Evolutionary conservation across 1,284 basidiomycete species (phyloP), one percentile per base, ranked within the genome.

Genomic region (Malassezia caprae): DNA sequence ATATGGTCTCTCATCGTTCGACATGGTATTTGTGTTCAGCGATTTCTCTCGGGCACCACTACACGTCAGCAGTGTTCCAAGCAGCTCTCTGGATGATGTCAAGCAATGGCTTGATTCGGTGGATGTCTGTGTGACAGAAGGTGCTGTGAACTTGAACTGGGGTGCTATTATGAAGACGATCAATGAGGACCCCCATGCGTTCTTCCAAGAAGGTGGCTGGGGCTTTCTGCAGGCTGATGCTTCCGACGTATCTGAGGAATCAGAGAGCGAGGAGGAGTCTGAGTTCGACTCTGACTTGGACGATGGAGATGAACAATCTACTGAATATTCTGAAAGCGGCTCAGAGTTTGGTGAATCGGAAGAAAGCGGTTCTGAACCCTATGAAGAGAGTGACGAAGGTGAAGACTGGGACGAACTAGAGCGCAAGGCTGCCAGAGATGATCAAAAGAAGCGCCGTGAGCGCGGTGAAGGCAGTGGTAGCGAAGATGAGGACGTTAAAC

Each of bases 131-230:
- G 83, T 96, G 76, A 88, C 87, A 42, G 94, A 96, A 77, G 88
- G 93, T 10, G 89, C 90, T 1, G 90, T 98, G 77, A 98, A 98
- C 77, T 79, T 96, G 76, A 94, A 96, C 73, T 98, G 94, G 94
- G 84, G 85, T 15, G 88, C 88, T 3, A 96, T 99, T 74, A 94
- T 73, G 64, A 69, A 71, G 61, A 73, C 68, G 31, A 65, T 74
- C 58, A 65, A 68, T 57, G 69, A 73, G 61, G 88, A 87, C 67
- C 91, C 94, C 0, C 85, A 88, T 69, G 88, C 88, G 48, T 99
- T 98, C 79, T 99, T 94, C 83, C 85, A 85, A 61, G 84, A 87
- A 52, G 91, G 90, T 26, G 94, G 94, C 28, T 98, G 94, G 94
- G 80, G 79, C 55, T 96, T 94, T 84, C 80, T 98, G 34, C 68